Evolutionary conservation across 805 yeast genomes (phyloP).

Genomic region (Ogataea ramenticola): DNA sequence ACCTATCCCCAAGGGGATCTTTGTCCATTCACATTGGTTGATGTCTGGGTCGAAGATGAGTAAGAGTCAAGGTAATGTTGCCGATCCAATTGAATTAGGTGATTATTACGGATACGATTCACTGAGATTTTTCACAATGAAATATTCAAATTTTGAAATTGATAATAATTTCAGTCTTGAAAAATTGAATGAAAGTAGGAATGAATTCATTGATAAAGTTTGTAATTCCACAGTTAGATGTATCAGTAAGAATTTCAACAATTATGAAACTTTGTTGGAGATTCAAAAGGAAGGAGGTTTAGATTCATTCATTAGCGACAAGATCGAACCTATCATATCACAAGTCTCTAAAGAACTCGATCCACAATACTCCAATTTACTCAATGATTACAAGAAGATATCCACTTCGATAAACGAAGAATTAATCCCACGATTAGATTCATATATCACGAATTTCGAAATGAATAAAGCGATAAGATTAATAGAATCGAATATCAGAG

Average conservation of each 20-base stretch:
- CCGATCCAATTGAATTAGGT: constrained; percentile 72
- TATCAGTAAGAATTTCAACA: constrained; percentile 62
- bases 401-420: constrained; percentile 12
- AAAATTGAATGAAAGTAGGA: constrained; percentile 44
- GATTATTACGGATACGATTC: constrained; percentile 64
- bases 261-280: constrained; percentile 17
- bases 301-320: neutral
- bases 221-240: constrained; percentile 73
- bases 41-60: constrained; percentile 90
- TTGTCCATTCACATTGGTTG: constrained; percentile 95
- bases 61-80: constrained; percentile 87
- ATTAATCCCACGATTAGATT: constrained; percentile 33
- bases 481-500: constrained; percentile 52
- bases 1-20: constrained; percentile 60
- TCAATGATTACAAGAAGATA: constrained; percentile 3
- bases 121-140: constrained; percentile 67
- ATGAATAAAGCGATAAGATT: constrained; percentile 47
- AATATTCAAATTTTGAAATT: constrained; percentile 62
- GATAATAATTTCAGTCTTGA: constrained; percentile 77
- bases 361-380: neutral
- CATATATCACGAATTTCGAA: constrained; percentile 38
- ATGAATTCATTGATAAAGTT: constrained; percentile 70
- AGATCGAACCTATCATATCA: neutral
- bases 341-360: neutral
- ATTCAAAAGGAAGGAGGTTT: neutral